Conservation (phyloP, 73 alveolate genomes). For the Diophrys sp. region DNA sequence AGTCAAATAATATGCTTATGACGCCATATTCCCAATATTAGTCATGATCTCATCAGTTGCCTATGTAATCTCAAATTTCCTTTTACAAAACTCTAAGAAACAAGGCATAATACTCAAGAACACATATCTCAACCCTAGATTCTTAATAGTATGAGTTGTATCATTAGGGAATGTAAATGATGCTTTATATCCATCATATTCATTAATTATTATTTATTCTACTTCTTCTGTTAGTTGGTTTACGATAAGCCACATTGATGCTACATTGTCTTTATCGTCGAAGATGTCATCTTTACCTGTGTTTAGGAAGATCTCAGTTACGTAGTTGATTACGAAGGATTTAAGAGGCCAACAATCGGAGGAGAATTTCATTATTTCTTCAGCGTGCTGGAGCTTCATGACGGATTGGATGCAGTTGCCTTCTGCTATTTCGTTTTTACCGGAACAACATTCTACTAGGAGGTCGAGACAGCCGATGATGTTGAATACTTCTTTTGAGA, state of each 20-base stretch:
- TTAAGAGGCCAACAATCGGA: constrained; percentile 49
- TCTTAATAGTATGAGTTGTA: neutral
- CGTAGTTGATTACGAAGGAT: constrained; percentile 14
- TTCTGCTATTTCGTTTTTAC: constrained; percentile 39
- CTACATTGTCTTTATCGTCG: constrained; percentile 3
- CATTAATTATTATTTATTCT: neutral
- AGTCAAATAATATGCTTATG: constrained; percentile 12
- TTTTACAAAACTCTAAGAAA: constrained; percentile 27
- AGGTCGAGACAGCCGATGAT: constrained; percentile 26
- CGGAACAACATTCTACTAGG: constrained; percentile 32
- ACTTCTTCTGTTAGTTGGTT: neutral
- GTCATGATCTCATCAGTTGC: constrained; percentile 20
- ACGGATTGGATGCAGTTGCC: constrained; percentile 31
- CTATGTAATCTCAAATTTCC: neutral
- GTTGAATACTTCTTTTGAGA: constrained; percentile 14
- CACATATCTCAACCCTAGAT: neutral
- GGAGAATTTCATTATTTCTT: constrained; percentile 15
- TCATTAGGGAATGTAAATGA: neutral
- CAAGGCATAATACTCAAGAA: constrained; percentile 2
- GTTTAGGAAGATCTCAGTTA: constrained; percentile 32
- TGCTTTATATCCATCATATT: neutral
- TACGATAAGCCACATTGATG: neutral
- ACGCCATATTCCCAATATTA: constrained; percentile 11
- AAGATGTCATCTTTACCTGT: constrained; percentile 5
- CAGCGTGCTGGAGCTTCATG: constrained; percentile 13